Conservation (phyloP, 2,329 filamentous ascomycete genomes). For the Ceratocystis cubensis region DNA sequence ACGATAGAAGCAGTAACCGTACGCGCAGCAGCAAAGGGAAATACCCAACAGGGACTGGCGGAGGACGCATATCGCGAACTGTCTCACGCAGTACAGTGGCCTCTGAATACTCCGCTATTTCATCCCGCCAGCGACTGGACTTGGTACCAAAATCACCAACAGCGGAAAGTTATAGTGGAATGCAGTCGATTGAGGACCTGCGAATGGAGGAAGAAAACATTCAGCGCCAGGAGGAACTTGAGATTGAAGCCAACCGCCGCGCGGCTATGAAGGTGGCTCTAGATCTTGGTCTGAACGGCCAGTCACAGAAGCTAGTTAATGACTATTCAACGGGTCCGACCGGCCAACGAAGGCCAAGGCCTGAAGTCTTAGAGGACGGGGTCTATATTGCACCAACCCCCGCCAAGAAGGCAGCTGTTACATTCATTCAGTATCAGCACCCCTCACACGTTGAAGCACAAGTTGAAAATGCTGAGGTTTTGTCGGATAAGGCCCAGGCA, state of each 20-base stretch:
- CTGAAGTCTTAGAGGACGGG: conserved; percentile 29
- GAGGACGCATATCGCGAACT: conserved; percentile 36
- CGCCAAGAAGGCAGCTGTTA: conserved; percentile 11
- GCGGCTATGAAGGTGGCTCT: conserved; percentile 41
- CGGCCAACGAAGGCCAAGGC: conserved; percentile 23
- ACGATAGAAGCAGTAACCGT: conserved; percentile 59
- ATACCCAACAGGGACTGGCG: conserved; percentile 29
- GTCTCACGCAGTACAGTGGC: conserved; percentile 47
- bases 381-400: conserved; percentile 17
- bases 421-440: not conserved
- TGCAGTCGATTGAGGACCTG: conserved; percentile 37
- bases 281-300: conserved; percentile 34
- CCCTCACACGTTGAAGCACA: conserved; percentile 7
- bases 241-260: conserved; percentile 40
- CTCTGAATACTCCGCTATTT: conserved; percentile 31
- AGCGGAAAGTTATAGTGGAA: conserved; percentile 26
- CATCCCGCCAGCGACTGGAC: conserved; percentile 22
- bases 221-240: conserved; percentile 40
- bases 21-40: conserved; percentile 50
- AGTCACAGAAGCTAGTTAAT: not conserved
- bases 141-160: not conserved
- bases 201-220: conserved; percentile 41
- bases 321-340: not conserved
- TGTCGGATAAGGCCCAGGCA: conserved; percentile 13
- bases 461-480: conserved; percentile 4